phyloP scores from a whole-genome alignment of 495 filamentous ascomycete species.

The Neurospora sp. region DNA sequence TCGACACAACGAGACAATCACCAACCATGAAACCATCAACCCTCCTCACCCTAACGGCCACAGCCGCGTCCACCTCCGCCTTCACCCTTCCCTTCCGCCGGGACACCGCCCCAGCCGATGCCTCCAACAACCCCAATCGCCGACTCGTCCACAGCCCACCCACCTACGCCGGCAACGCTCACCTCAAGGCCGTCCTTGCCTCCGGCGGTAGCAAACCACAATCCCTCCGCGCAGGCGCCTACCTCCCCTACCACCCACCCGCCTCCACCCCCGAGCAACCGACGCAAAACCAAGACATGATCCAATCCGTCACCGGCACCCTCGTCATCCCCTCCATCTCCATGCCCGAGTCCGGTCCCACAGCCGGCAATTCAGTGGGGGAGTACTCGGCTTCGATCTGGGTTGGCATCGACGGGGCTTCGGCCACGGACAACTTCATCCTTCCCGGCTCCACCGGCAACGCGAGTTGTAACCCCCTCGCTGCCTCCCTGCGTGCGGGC shows the following conservation, averaged over 20 bases:
- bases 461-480: neutral
- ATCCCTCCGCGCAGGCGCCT: slow-evolving; percentile 12
- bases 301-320: slow-evolving; percentile 1
- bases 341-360: slow-evolving; percentile 13
- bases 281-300: neutral
- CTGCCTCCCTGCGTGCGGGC: slow-evolving; percentile 12
- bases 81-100: neutral
- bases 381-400: slow-evolving; percentile 19
- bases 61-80: neutral
- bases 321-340: slow-evolving; percentile 11
- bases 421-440: neutral
- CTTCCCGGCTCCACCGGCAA: neutral
- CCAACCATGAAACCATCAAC: slow-evolving; percentile 5
- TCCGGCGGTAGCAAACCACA: neutral
- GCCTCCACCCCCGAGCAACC: neutral
- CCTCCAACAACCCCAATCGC: neutral
- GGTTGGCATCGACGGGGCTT: slow-evolving; percentile 16
- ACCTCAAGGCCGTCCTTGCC: neutral
- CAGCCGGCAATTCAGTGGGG: slow-evolving; percentile 7
- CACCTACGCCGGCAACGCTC: neutral
- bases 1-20: neutral
- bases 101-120: neutral
- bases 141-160: slow-evolving; percentile 5
- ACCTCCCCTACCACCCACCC: neutral
- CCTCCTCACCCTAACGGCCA: slow-evolving; percentile 3